phyloP scores from a whole-genome alignment of 2,329 filamentous ascomycete genomes.

The Teratosphaeria viscida region DNA sequence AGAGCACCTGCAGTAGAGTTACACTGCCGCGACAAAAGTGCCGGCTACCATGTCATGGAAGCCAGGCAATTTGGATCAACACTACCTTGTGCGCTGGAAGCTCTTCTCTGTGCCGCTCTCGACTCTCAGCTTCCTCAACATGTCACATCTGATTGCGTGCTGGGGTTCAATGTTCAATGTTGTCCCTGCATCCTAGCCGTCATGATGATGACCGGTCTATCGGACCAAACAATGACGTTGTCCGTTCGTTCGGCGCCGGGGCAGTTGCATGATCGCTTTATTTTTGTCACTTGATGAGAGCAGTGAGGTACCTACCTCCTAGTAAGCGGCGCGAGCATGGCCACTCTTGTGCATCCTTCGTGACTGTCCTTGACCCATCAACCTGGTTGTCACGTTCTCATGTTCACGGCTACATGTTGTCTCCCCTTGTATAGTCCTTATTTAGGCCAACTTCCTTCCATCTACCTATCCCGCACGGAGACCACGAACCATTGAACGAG shows the following conservation, averaged over 20 bases:
- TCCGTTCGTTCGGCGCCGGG: neutral
- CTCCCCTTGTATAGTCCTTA: neutral
- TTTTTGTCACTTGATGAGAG: neutral
- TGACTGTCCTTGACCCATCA: neutral
- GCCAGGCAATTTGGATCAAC: neutral
- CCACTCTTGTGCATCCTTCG: neutral
- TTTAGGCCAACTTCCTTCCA: neutral
- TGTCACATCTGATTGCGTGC: neutral
- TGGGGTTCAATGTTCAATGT: neutral
- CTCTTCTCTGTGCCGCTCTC: neutral
- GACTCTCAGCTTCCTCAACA: neutral
- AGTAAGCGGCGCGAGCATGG: neutral
- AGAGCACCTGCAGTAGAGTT: neutral
- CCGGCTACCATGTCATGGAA: neutral
- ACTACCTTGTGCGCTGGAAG: neutral
- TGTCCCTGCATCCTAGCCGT: neutral
- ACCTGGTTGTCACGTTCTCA: neutral
- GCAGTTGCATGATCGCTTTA: neutral
- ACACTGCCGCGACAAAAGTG: neutral
- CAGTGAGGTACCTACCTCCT: neutral
- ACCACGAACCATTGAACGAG: neutral
- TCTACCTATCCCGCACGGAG: neutral
- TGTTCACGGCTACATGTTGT: neutral
- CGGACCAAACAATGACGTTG: neutral
- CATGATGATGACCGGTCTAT: neutral